A percentile compares a stretch with the other conserved stretches of the same genome.
Evolutionary conservation across 768 basidiomycete genomes (phyloP).

Genomic region (Suillus hirtellus): DNA sequence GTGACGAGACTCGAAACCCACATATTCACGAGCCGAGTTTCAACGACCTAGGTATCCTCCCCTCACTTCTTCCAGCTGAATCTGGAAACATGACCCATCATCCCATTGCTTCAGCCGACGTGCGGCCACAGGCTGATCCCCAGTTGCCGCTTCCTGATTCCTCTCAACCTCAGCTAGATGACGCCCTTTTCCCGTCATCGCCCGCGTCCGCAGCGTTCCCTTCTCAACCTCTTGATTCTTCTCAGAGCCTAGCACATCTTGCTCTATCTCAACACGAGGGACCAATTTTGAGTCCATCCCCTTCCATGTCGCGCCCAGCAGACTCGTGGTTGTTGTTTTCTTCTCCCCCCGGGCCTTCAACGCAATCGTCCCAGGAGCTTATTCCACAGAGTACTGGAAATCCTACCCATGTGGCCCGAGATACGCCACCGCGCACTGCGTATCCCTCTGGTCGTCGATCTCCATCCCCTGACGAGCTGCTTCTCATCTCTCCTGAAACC

Average conservation of each 20-base stretch:
- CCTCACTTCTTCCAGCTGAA: neutral
- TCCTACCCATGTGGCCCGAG: slow-evolving; percentile 26
- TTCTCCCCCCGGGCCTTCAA: slow-evolving; percentile 14
- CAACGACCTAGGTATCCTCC: too few species aligned
- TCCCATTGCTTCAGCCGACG: neutral
- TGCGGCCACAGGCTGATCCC: neutral
- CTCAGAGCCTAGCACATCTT: slow-evolving; percentile 2
- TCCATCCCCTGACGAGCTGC: slow-evolving; percentile 28
- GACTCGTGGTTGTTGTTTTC: slow-evolving; percentile 19
- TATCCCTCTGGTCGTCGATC: slow-evolving; percentile 10
- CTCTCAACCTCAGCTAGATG: slow-evolving; percentile 24
- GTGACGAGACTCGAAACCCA: neutral
- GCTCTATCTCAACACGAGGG: slow-evolving; percentile 7
- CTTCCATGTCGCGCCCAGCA: slow-evolving; percentile 19
- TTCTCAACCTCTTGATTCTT: neutral
- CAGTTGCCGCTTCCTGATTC: slow-evolving; percentile 14
- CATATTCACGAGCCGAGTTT: neutral
- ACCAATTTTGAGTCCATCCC: slow-evolving; percentile 12
- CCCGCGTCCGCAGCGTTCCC: neutral
- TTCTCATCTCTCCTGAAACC: slow-evolving; percentile 13
- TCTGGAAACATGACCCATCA: neutral
- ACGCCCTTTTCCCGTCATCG: neutral
- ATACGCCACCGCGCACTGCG: slow-evolving; percentile 16
- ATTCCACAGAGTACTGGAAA: neutral
- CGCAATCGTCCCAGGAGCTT: slow-evolving; percentile 1